Percentiles rank a stretch among this genome's conserved stretches.
Conservation (phyloP, 2,329 filamentous ascomycete genomes). For the Fonsecaea pedrosoi region DNA sequence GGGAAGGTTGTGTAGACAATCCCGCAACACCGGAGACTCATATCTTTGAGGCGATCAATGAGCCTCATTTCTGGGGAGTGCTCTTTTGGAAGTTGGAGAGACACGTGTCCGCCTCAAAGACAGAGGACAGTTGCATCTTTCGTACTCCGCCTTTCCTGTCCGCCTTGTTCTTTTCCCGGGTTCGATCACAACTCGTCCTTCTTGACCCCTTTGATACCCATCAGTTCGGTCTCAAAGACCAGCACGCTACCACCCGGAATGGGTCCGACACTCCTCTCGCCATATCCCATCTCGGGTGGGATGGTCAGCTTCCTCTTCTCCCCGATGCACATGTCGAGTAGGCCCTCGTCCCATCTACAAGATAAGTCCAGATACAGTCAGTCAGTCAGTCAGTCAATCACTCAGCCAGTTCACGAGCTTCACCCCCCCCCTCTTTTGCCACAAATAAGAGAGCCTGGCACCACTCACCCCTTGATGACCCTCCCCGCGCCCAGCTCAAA, state of each 20-base stretch:
- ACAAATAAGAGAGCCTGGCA: background rate
- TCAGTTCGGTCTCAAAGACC: constrained; percentile 89
- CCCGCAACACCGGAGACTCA: background rate
- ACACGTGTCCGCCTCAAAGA: no score
- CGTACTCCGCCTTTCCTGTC: background rate
- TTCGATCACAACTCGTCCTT: constrained; percentile 53
- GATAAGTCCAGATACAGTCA: background rate
- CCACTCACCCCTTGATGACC: constrained; percentile 83
- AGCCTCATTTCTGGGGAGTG: background rate
- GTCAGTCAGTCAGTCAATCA: background rate
- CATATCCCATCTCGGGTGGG: constrained; percentile 85
- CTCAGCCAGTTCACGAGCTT: no score
- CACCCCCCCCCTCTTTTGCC: no score
- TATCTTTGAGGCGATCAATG: background rate
- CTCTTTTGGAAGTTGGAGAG: background rate
- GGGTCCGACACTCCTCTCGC: constrained; percentile 74
- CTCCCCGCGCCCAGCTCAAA: constrained; percentile 81
- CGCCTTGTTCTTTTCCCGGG: background rate
- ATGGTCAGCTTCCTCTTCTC: constrained; percentile 91
- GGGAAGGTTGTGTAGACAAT: background rate
- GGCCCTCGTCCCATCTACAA: constrained; percentile 77
- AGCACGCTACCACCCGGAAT: constrained; percentile 84
- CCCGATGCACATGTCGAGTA: constrained; percentile 93
- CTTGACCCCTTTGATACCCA: constrained; percentile 73
- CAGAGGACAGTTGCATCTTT: no score